Percentiles rank a stretch among this genome's conserved stretches.
phyloP scores from a whole-genome alignment of 352 stramenopile species.

The Phytophthora kernoviae region DNA sequence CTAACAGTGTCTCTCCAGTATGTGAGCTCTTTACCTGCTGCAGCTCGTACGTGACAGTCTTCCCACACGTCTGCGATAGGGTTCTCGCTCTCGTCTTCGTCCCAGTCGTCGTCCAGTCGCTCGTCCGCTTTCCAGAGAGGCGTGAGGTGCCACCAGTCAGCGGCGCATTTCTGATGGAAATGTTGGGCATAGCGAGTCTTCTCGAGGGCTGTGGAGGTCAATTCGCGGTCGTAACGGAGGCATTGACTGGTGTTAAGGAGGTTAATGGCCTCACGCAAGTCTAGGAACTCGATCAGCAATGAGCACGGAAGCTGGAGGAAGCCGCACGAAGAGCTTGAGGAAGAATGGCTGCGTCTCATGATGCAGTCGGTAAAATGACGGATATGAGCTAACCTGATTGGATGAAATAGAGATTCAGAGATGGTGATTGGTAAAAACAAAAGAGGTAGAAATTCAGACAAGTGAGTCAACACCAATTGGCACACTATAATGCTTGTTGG shows the following conservation, averaged over 20 bases:
- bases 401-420: not conserved
- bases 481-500: no score
- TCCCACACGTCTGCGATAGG: conserved; percentile 31
- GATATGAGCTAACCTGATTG: no score
- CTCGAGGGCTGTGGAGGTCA: conserved; percentile 47
- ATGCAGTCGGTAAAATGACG: no score
- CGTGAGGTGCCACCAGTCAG: conserved; percentile 61
- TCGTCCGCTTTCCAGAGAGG: conserved; percentile 43
- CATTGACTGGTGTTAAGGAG: conserved; percentile 49
- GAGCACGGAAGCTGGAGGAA: conserved; percentile 48
- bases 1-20: conserved; percentile 46
- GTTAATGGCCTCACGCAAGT: conserved; percentile 50
- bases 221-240: conserved; percentile 45
- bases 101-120: conserved; percentile 46
- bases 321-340: not conserved
- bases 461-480: no score
- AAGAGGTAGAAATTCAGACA: no score
- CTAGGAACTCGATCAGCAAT: conserved; percentile 52
- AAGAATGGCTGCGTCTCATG: not conserved
- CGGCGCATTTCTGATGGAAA: conserved; percentile 56
- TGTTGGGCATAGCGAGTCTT: conserved; percentile 56
- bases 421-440: not conserved
- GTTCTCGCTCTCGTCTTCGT: conserved; percentile 26
- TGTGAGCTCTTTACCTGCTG: conserved; percentile 29
- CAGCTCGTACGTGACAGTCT: conserved; percentile 48